Percentiles rank a stretch among this genome's conserved stretches.
Conservation (phyloP, 169 alveolate species). For the Eimeria zaria region DNA sequence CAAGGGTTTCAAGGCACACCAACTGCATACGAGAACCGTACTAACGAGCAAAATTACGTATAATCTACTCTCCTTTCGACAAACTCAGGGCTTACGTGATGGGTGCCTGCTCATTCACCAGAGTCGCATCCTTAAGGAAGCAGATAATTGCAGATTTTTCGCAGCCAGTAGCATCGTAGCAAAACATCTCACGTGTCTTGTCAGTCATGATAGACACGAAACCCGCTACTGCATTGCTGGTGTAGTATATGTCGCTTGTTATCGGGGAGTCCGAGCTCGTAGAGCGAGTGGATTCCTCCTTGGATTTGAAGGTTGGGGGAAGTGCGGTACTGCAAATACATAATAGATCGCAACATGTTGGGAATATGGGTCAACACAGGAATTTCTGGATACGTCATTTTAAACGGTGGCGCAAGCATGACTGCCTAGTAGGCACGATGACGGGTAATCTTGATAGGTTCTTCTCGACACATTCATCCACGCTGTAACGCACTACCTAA, state of each 20-base stretch:
- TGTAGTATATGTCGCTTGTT: constrained; percentile 16
- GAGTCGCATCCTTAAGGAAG: constrained; percentile 3
- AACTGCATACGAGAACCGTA: not conserved
- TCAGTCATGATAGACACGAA: constrained; percentile 51
- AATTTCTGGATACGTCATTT: not conserved
- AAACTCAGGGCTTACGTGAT: constrained; percentile 6
- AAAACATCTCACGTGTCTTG: constrained; percentile 5
- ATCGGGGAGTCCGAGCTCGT: not conserved
- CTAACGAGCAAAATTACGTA: not conserved
- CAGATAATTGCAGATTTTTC: constrained; percentile 2
- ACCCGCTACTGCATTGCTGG: constrained; percentile 32
- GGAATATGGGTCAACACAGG: not conserved
- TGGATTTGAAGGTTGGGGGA: constrained; percentile 32
- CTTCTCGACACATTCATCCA: not conserved
- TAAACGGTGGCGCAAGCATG: not conserved
- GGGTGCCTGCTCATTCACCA: not conserved
- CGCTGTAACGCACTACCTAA: not conserved
- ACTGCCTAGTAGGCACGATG: not conserved
- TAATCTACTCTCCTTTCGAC: not conserved
- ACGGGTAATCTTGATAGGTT: not conserved
- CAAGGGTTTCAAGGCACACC: not conserved
- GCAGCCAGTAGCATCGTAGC: constrained; percentile 70
- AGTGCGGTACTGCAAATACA: not conserved
- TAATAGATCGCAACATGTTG: not conserved
- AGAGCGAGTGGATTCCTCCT: not conserved